Conservation (phyloP, 2,329 filamentous ascomycete genomes). For the Ceratocystiopsis sp. region DNA sequence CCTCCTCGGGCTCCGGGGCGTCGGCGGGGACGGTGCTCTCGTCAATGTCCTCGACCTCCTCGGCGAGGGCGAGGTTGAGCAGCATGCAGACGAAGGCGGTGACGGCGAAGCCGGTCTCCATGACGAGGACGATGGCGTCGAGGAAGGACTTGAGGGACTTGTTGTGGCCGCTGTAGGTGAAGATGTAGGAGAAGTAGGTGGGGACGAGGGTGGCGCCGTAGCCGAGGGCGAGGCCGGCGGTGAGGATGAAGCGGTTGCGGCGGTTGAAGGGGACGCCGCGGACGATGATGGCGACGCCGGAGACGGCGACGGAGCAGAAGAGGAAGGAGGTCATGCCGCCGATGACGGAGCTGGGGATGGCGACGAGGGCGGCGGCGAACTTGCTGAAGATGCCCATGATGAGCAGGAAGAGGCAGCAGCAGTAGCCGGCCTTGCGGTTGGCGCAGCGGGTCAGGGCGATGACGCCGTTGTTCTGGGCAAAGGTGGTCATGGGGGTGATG, state of each 20-base stretch:
- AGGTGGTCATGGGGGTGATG: conserved; percentile 63
- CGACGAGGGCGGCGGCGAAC: conserved; percentile 62
- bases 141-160: conserved; percentile 53
- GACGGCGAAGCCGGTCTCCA: conserved; percentile 61
- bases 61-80: conserved; percentile 55
- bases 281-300: conserved; percentile 59
- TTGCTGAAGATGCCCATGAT: conserved; percentile 73
- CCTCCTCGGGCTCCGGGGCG: conserved; percentile 2
- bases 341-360: conserved; percentile 51
- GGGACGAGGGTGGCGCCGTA: conserved; percentile 52
- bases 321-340: conserved; percentile 68
- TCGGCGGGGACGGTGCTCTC: conserved; percentile 13
- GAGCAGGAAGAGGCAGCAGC: conserved; percentile 58
- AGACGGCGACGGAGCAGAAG: conserved; percentile 59
- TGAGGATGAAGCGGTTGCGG: conserved; percentile 67
- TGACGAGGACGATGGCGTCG: conserved; percentile 54
- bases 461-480: conserved; percentile 74
- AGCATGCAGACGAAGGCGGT: conserved; percentile 56
- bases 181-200: conserved; percentile 52
- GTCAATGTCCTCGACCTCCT: conserved; percentile 58
- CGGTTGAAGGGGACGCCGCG: conserved; percentile 56
- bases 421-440: conserved; percentile 65
- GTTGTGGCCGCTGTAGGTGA: conserved; percentile 55
- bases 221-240: conserved; percentile 55
- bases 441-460: conserved; percentile 70